Conservation (phyloP, 192 early-diverging fungal genomes). For the Backusella psychrophila region DNA sequence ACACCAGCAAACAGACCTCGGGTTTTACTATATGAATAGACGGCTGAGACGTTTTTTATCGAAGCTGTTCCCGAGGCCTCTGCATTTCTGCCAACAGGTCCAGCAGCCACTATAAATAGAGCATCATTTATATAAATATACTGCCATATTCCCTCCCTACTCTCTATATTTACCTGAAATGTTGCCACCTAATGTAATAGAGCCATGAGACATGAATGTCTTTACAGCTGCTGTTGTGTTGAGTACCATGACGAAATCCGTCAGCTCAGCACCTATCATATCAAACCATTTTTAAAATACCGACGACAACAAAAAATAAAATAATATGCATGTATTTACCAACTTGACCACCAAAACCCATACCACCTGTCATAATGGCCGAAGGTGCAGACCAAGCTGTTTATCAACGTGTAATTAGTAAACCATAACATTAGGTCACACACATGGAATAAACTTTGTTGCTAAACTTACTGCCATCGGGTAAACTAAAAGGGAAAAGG, state of each 20-base stretch:
- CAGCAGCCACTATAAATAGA: slow-evolving; percentile 66
- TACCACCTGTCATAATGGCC: slow-evolving; percentile 74
- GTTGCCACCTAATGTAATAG: slow-evolving; percentile 87
- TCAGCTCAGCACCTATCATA: slow-evolving; percentile 72
- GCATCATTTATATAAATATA: background rate
- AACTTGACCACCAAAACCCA: slow-evolving; percentile 83
- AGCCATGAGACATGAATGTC: slow-evolving; percentile 82
- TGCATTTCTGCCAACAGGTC: slow-evolving; percentile 82
- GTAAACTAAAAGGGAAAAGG: slow-evolving; percentile 41
- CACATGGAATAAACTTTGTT: background rate
- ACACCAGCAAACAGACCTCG: slow-evolving; percentile 90
- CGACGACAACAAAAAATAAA: background rate
- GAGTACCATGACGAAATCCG: slow-evolving; percentile 89
- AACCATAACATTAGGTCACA: background rate
- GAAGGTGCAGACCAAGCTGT: slow-evolving; percentile 76
- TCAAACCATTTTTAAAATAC: background rate
- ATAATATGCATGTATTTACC: slow-evolving; percentile 13
- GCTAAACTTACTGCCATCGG: slow-evolving; percentile 64
- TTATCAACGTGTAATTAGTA: background rate
- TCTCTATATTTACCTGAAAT: slow-evolving; percentile 45
- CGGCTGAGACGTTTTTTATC: slow-evolving; percentile 71
- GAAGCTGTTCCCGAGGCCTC: slow-evolving; percentile 76
- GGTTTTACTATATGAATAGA: slow-evolving; percentile 89
- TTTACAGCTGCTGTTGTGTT: slow-evolving; percentile 85
- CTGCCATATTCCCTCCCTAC: background rate